phyloP scores from a whole-genome alignment of 139 green algal species.

The Coccomyxa sp. region DNA sequence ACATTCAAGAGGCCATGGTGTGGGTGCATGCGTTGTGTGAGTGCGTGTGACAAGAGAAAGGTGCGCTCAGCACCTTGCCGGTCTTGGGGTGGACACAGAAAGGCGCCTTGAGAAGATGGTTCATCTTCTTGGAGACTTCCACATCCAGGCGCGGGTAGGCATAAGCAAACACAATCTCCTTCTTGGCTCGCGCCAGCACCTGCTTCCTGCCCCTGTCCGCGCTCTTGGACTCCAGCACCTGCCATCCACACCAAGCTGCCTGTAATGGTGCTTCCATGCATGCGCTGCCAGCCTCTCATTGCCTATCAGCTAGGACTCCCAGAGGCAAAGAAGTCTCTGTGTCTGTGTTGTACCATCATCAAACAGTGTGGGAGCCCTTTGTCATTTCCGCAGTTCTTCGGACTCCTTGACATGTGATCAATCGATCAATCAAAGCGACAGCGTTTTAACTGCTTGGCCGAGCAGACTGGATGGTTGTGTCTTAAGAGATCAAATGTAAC shows the following conservation, averaged over 20 bases:
- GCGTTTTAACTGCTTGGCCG: too few species aligned
- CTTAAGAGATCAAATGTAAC: too few species aligned
- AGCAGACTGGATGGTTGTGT: too few species aligned
- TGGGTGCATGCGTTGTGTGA: too few species aligned
- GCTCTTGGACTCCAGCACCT: slow-evolving; percentile 7
- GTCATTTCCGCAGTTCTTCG: too few species aligned
- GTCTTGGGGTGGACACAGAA: slow-evolving; percentile 99
- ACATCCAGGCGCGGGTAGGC: slow-evolving; percentile 94
- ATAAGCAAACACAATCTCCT: slow-evolving; percentile 80
- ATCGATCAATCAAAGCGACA: too few species aligned
- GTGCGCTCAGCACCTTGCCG: slow-evolving; percentile 44
- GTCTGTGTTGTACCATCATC: too few species aligned
- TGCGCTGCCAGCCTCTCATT: background rate
- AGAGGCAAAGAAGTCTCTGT: too few species aligned
- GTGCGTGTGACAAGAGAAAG: too few species aligned
- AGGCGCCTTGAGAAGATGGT: slow-evolving; percentile 98
- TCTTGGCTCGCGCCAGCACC: slow-evolving; percentile 7
- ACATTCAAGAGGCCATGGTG: too few species aligned
- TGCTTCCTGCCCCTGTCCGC: slow-evolving; percentile 7
- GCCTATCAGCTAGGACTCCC: background rate
- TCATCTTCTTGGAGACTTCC: slow-evolving; percentile 99
- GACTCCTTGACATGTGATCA: too few species aligned
- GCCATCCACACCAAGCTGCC: background rate
- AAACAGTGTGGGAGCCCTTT: too few species aligned
- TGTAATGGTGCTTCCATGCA: background rate